These are phyloP conservation scores for Withania somnifera DNA, from an alignment of 305 asterid species.

Conservation along the genomic window DNA sequence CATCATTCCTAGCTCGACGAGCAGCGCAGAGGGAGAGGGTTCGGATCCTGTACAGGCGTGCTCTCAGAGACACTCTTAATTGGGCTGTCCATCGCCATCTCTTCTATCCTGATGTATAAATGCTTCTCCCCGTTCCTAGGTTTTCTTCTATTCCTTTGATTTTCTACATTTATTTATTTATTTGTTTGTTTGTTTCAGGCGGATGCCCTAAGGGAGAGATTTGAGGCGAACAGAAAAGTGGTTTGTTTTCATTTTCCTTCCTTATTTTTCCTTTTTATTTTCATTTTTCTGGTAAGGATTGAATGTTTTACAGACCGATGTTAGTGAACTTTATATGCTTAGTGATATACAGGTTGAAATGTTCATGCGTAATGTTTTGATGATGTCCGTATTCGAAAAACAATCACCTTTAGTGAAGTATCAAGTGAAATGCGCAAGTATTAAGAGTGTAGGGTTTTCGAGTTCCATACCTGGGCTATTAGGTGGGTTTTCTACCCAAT, in stretches of 20 bases:
- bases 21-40: constrained; percentile 97
- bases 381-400: not conserved
- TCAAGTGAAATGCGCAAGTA: not conserved
- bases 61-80: constrained; percentile 90
- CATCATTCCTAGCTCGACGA: constrained; percentile 78
- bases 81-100: constrained; percentile 99
- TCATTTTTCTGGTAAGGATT: not conserved
- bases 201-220: constrained; percentile 60
- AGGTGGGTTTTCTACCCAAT: too few species aligned
- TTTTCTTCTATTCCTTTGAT: constrained; percentile 4
- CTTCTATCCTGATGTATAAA: constrained; percentile 68
- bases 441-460: too few species aligned
- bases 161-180: not conserved
- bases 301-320: not conserved
- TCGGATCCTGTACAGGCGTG: constrained; percentile 75
- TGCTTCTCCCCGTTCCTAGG: constrained; percentile 9
- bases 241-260: constrained; percentile 13
- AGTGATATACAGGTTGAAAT: not conserved
- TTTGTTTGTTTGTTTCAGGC: constrained; percentile 28
- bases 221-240: constrained; percentile 60
- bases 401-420: not conserved
- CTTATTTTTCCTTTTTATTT: not conserved
- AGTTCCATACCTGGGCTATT: too few species aligned
- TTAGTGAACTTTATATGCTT: not conserved
- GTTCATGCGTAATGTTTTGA: not conserved